A percentile compares a stretch with the other conserved stretches of the same genome.
phyloP scores from a whole-genome alignment of 2,329 filamentous ascomycete species.

The Talaromyces verruculosus region DNA sequence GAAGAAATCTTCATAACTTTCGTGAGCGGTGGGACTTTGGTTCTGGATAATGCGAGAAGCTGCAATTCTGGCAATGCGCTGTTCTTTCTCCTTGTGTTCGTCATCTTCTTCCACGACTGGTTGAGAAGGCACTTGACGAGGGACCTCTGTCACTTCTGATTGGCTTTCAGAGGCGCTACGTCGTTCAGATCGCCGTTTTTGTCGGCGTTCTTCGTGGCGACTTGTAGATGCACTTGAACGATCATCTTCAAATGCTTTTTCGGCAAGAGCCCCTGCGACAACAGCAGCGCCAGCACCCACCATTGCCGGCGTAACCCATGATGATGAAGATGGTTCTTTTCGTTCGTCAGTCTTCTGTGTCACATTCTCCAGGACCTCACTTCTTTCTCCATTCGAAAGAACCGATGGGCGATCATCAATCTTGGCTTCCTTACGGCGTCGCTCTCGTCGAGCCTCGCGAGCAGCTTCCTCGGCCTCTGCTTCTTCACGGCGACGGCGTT shows the following conservation, averaged over 20 bases:
- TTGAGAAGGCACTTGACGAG: constrained; percentile 26
- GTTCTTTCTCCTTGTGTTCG: constrained; percentile 24
- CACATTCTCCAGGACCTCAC: not conserved
- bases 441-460: constrained; percentile 25
- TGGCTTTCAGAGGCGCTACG: constrained; percentile 30
- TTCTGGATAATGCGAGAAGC: constrained; percentile 33
- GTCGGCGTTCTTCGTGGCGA: constrained; percentile 38
- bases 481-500: constrained; percentile 19
- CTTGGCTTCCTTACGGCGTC: constrained; percentile 27
- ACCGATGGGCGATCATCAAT: constrained; percentile 18
- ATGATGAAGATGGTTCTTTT: constrained; percentile 24
- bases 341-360: not conserved
- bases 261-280: constrained; percentile 45
- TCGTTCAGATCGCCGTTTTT: constrained; percentile 43
- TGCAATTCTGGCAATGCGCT: constrained; percentile 32
- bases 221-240: constrained; percentile 33
- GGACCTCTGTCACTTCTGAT: constrained; percentile 29
- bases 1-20: constrained; percentile 47
- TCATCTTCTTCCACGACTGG: constrained; percentile 27
- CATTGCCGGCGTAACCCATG: constrained; percentile 41
- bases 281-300: constrained; percentile 52
- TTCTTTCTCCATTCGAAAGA: constrained; percentile 19
- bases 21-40: constrained; percentile 36
- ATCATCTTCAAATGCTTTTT: constrained; percentile 31
- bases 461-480: constrained; percentile 17